These are phyloP conservation scores for Kodamaea derodonti DNA, from an alignment of 1,139 yeast species.

Conservation along the genomic window DNA sequence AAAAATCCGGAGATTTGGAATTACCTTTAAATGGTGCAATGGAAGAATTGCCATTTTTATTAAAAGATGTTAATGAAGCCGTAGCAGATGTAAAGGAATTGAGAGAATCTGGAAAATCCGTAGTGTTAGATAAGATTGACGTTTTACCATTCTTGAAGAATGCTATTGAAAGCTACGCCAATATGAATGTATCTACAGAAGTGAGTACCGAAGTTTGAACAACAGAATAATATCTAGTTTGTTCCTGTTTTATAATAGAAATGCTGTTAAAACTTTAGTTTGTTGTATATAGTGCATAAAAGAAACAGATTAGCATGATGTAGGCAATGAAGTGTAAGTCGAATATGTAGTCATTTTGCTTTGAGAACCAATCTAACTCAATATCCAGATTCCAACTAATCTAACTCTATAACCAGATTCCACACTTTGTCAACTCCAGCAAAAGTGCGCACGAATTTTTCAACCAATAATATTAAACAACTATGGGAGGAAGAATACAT, in stretches of 20 bases:
- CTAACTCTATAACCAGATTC: too few relatives aligned
- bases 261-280: too few relatives aligned
- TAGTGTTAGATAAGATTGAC: conserved; percentile 36
- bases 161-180: conserved; percentile 22
- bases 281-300: too few relatives aligned
- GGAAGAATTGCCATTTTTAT: conserved; percentile 44
- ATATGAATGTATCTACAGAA: not conserved
- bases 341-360: too few relatives aligned
- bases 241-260: too few relatives aligned
- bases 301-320: too few relatives aligned
- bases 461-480: conserved; percentile 2
- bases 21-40: conserved; percentile 37
- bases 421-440: too few relatives aligned
- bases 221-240: too few relatives aligned
- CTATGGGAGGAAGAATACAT: conserved; percentile 15
- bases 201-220: not conserved
- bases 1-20: conserved; percentile 19
- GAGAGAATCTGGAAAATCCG: conserved; percentile 29
- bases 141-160: conserved; percentile 37
- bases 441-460: too few relatives aligned
- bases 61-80: conserved; percentile 50
- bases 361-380: too few relatives aligned
- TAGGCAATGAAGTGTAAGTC: too few relatives aligned
- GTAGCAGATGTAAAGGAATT: conserved; percentile 45
- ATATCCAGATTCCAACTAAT: too few relatives aligned